Conservation (phyloP, 116 monocot species). For the Papilionanthe hybrid region DNA sequence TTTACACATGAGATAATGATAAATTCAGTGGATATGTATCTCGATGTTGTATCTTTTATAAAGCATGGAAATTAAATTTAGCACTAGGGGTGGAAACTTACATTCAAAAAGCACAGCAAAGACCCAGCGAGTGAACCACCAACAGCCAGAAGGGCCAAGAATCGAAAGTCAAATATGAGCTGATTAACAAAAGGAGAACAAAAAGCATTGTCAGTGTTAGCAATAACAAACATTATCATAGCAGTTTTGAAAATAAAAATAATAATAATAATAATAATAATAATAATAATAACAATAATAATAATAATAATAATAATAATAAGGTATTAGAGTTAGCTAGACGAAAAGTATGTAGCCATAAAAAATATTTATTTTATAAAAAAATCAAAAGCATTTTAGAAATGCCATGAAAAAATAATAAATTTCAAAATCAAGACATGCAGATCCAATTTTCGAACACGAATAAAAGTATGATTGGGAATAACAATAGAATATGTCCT, state of each 20-base stretch:
- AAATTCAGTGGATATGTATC: background rate
- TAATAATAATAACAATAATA: too few species aligned
- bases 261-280: too few species aligned
- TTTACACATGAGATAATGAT: background rate
- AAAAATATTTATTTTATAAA: background rate
- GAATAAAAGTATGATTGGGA: background rate
- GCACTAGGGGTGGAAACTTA: constrained; percentile 21
- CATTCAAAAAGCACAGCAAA: constrained; percentile 87
- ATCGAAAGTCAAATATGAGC: constrained; percentile 96
- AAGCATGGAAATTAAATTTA: background rate
- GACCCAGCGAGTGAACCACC: constrained; percentile 95
- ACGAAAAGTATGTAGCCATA: background rate
- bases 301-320: background rate
- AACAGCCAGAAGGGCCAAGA: constrained; percentile 89
- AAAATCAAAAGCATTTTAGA: background rate
- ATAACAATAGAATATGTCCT: too few species aligned
- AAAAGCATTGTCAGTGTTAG: background rate
- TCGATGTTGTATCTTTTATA: background rate
- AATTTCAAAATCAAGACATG: background rate
- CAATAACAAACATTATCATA: background rate
- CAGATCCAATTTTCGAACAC: background rate
- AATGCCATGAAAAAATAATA: background rate
- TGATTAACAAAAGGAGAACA: constrained; percentile 18
- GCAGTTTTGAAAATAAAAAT: background rate
- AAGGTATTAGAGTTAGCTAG: background rate